phyloP scores from a whole-genome alignment of 768 basidiomycete genomes.

The Cystobasidium tubakii region DNA sequence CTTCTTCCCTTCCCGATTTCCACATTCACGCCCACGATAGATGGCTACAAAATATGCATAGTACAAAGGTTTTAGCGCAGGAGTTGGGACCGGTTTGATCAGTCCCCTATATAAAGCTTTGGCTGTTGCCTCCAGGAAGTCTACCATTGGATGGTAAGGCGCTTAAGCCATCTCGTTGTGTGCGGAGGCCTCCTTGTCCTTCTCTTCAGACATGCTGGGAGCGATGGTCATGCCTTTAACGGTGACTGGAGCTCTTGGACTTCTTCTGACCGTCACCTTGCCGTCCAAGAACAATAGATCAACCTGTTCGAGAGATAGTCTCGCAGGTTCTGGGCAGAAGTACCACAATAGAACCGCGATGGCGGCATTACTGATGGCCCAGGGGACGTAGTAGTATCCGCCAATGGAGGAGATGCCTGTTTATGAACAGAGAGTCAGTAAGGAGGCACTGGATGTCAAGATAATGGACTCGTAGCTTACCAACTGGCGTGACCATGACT shows the following conservation, averaged over 20 bases:
- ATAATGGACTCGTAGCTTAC: no score
- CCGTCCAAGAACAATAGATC: slow-evolving; percentile 42
- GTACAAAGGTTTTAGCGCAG: no score
- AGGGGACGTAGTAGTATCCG: slow-evolving; percentile 41
- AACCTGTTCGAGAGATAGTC: slow-evolving; percentile 43
- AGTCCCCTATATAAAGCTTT: no score
- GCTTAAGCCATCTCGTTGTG: slow-evolving; percentile 3
- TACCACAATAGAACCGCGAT: slow-evolving; percentile 38
- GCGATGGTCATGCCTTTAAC: not conserved
- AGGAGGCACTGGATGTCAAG: no score
- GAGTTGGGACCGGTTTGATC: no score
- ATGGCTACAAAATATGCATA: no score
- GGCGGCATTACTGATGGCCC: slow-evolving; percentile 38
- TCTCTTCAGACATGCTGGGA: not conserved
- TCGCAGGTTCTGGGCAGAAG: slow-evolving; percentile 43
- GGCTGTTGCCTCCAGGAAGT: no score
- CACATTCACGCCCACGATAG: no score
- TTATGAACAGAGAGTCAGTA: no score
- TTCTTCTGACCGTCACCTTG: slow-evolving; percentile 37
- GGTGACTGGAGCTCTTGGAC: not conserved
- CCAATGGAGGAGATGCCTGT: slow-evolving; percentile 40
- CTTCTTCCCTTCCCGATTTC: no score
- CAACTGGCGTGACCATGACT: slow-evolving; percentile 43
- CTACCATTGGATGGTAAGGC: no score
- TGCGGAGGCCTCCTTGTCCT: not conserved